These are phyloP conservation scores for Ganoderma lingzhi DNA, from an alignment of 1,284 basidiomycete genomes.

Conservation along the genomic window DNA sequence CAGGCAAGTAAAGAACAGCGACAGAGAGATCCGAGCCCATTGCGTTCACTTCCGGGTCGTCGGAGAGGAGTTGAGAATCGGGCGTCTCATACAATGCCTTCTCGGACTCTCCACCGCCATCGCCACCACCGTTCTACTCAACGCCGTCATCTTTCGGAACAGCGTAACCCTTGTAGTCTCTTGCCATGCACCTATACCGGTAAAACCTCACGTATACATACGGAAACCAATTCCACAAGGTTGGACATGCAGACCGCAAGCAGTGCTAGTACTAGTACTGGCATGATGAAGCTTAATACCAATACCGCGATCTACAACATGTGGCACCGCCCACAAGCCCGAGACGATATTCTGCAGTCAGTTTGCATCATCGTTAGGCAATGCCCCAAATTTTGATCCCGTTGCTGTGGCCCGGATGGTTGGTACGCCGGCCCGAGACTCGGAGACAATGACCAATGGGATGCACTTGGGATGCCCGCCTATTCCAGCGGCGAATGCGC, in stretches of 20 bases:
- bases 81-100: conserved; percentile 16
- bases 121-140: not conserved
- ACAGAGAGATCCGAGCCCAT: not conserved
- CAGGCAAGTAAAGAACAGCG: not conserved
- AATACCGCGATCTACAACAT: not conserved
- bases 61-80: not conserved
- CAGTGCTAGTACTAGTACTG: not conserved
- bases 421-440: not conserved
- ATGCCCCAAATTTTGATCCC: not conserved
- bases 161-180: not conserved
- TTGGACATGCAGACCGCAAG: not conserved
- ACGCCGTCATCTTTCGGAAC: not conserved
- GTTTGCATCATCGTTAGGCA: not conserved
- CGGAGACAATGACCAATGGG: not conserved
- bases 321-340: not conserved
- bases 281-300: not conserved
- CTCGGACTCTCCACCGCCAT: conserved; percentile 8
- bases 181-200: not conserved
- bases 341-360: not conserved
- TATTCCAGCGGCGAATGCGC: not conserved
- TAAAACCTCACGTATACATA: not conserved
- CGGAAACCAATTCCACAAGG: not conserved
- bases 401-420: not conserved
- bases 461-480: too few species aligned
- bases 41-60: not conserved